Conservation (phyloP, 2,329 filamentous ascomycete genomes). For the Aspergillus alliaceus region DNA sequence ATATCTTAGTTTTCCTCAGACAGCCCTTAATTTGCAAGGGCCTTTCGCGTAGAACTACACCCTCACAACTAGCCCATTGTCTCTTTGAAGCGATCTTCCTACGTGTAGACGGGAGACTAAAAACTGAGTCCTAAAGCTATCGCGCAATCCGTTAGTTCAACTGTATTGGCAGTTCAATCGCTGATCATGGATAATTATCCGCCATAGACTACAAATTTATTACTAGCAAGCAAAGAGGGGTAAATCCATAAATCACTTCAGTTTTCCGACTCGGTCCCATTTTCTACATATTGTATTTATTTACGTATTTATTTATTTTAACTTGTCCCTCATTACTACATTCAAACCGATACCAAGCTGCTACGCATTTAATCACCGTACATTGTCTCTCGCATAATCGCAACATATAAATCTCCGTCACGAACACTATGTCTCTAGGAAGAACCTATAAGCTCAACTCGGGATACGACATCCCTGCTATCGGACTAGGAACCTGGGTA, state of each 20-base stretch:
- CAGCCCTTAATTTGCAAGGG: too few relatives aligned
- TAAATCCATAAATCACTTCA: not conserved
- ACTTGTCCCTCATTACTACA: not conserved
- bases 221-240: not conserved
- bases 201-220: too few relatives aligned
- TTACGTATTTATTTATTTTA: not conserved
- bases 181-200: not conserved
- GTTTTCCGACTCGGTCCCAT: not conserved
- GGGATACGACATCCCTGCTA: constrained; percentile 42
- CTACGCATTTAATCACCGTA: not conserved
- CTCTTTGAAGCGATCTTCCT: too few relatives aligned
- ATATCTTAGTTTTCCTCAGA: too few relatives aligned
- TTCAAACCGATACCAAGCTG: not conserved
- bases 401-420: too few relatives aligned
- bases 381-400: too few relatives aligned
- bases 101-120: too few relatives aligned
- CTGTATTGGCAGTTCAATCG: not conserved
- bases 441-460: constrained; percentile 44
- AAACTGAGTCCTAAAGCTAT: not conserved
- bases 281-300: not conserved
- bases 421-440: constrained; percentile 32
- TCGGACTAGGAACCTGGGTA: constrained; percentile 47
- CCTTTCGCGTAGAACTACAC: too few relatives aligned
- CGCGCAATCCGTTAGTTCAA: not conserved
- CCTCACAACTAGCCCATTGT: too few relatives aligned